A percentile compares a stretch with the other conserved stretches of the same genome.
Evolutionary conservation across 2,329 filamentous ascomycete species (phyloP).

Genomic region (Coniochaeta sp.): DNA sequence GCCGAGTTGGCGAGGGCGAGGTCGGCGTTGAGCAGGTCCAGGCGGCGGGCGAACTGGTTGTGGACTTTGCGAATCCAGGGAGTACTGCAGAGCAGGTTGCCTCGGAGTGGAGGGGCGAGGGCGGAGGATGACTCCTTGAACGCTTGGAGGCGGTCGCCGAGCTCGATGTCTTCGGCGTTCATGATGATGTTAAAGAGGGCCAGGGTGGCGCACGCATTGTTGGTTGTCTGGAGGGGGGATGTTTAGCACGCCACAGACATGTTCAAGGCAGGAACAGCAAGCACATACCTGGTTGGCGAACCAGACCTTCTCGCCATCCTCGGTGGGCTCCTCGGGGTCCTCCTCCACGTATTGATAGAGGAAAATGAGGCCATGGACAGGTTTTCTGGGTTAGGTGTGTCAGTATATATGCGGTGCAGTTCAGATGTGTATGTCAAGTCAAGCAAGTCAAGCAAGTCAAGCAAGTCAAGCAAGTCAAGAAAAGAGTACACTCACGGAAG

Average conservation of each 20-base stretch:
- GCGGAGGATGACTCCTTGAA: conserved; percentile 68
- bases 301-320: conserved; percentile 63
- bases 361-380: conserved; percentile 82
- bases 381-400: conserved; percentile 42
- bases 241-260: too few species aligned
- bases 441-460: too few species aligned
- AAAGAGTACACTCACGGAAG: conserved; percentile 45
- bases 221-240: conserved; percentile 54
- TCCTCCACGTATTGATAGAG: conserved; percentile 65
- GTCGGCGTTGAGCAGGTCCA: conserved; percentile 70
- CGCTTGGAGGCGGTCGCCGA: conserved; percentile 61
- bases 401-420: neutral
- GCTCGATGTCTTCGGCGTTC: conserved; percentile 60
- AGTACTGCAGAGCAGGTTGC: conserved; percentile 67
- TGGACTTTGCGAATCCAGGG: conserved; percentile 73
- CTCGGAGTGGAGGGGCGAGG: conserved; percentile 66
- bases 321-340: conserved; percentile 41
- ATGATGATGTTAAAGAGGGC: conserved; percentile 90
- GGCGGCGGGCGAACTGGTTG: conserved; percentile 79
- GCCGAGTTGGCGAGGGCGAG: conserved; percentile 40
- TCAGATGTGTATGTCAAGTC: neutral
- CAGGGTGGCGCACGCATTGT: conserved; percentile 86
- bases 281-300: conserved; percentile 77
- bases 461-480: too few species aligned
- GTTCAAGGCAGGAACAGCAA: too few species aligned